A percentile compares a stretch with the other conserved stretches of the same genome.
Conservation (phyloP, 1,139 yeast species). For the Kodamaea alishanica region DNA sequence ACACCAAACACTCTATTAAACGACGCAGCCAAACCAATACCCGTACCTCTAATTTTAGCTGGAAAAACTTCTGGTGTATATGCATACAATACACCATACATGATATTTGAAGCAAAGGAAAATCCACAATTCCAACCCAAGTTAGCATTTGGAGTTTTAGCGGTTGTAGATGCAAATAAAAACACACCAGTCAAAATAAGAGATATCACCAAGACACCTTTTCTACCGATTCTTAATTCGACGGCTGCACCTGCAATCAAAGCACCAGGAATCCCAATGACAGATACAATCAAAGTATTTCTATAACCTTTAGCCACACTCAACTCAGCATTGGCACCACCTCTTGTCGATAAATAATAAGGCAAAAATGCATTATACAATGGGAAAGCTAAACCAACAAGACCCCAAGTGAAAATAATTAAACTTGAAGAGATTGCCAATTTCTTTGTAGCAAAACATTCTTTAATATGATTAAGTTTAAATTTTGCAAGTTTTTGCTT, state of each 20-base stretch:
- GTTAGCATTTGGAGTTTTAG: slow-evolving; percentile 35
- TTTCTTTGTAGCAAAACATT: slow-evolving; percentile 34
- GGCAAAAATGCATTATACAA: slow-evolving; percentile 45
- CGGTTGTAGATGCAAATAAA: slow-evolving; percentile 41
- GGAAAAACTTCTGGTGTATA: slow-evolving; percentile 46
- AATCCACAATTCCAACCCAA: slow-evolving; percentile 46
- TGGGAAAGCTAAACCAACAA: slow-evolving; percentile 46
- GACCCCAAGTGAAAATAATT: slow-evolving; percentile 40
- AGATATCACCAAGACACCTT: slow-evolving; percentile 35
- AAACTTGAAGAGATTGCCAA: slow-evolving; percentile 32
- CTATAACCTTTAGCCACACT: slow-evolving; percentile 37
- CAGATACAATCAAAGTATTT: slow-evolving; percentile 40
- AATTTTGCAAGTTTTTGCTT: slow-evolving; percentile 27
- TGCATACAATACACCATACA: slow-evolving; percentile 46
- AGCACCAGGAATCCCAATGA: slow-evolving; percentile 42
- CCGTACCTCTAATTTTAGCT: slow-evolving; percentile 41
- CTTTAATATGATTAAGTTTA: slow-evolving; percentile 30
- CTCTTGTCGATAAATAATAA: slow-evolving; percentile 34
- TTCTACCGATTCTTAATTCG: slow-evolving; percentile 38
- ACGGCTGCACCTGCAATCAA: slow-evolving; percentile 38
- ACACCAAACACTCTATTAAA: slow-evolving; percentile 41
- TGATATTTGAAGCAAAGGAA: slow-evolving; percentile 38
- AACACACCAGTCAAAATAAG: slow-evolving; percentile 38
- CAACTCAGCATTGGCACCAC: slow-evolving; percentile 28
- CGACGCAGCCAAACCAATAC: slow-evolving; percentile 42